Evolutionary conservation across 2,329 filamentous ascomycete species (phyloP).

Genomic region (Clonostachys chloroleuca): DNA sequence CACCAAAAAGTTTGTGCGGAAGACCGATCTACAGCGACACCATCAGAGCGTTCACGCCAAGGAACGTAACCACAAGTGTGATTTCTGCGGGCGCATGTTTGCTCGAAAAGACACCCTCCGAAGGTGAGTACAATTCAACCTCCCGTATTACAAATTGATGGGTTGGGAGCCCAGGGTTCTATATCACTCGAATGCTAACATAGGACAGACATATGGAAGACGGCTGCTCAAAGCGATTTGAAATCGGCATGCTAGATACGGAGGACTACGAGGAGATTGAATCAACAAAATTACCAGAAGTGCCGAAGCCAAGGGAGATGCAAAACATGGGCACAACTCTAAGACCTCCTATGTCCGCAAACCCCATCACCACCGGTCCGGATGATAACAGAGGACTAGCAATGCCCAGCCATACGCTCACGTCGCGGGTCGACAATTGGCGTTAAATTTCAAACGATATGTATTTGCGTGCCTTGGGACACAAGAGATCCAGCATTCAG

Average conservation of each 20-base stretch:
- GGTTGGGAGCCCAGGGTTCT: neutral
- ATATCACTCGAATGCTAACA: neutral
- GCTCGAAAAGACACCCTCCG: conserved; percentile 78
- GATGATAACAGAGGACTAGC: too few species aligned
- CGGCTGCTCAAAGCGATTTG: conserved; percentile 66
- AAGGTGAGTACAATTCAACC: conserved; percentile 47
- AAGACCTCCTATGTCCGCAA: too few species aligned
- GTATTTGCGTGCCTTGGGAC: too few species aligned
- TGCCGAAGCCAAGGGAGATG: too few species aligned
- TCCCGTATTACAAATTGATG: neutral
- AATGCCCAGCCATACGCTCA: too few species aligned
- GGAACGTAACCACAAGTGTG: conserved; percentile 64
- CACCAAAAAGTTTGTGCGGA: conserved; percentile 73
- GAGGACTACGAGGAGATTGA: neutral
- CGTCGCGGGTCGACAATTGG: too few species aligned
- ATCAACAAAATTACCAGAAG: too few species aligned
- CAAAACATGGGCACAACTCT: too few species aligned
- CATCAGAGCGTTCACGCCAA: conserved; percentile 70
- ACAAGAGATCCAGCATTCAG: too few species aligned
- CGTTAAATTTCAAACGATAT: too few species aligned
- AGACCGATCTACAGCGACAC: conserved; percentile 68
- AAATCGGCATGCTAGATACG: conserved; percentile 44
- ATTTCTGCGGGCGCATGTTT: conserved; percentile 67
- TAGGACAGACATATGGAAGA: conserved; percentile 66
- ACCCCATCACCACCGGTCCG: too few species aligned